phyloP scores from a whole-genome alignment of 2,329 filamentous ascomycete genomes.

The Diaporthe nobilis region DNA sequence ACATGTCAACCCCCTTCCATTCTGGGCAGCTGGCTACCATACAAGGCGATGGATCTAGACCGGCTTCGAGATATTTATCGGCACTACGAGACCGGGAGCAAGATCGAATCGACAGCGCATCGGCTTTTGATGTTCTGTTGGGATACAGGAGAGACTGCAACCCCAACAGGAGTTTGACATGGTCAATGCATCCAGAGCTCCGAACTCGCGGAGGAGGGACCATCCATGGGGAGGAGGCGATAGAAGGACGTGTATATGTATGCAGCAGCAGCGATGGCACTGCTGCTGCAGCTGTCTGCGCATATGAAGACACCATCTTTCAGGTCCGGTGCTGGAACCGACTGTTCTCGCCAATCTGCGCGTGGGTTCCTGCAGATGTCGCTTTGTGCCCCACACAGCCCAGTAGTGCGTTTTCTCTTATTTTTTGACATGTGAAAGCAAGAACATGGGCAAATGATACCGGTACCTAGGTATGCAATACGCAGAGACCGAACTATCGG shows the following conservation, averaged over 20 bases:
- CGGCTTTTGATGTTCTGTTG: constrained; percentile 14
- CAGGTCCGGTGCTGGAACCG: not conserved
- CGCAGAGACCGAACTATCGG: not conserved
- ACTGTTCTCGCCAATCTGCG: constrained; percentile 25
- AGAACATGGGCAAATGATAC: not conserved
- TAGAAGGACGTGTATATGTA: not conserved
- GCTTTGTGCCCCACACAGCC: constrained; percentile 19
- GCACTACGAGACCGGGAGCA: not conserved
- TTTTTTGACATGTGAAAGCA: constrained; percentile 13
- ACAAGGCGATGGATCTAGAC: not conserved
- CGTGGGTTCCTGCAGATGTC: constrained; percentile 26
- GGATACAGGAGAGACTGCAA: not conserved
- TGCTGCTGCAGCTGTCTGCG: constrained; percentile 14
- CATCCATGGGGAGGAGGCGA: not conserved
- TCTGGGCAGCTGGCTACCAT: not conserved
- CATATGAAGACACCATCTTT: constrained; percentile 28
- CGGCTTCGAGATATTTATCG: not conserved
- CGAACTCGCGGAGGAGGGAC: constrained; percentile 3
- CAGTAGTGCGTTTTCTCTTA: not conserved
- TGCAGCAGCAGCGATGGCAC: constrained; percentile 11
- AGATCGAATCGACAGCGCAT: constrained; percentile 3
- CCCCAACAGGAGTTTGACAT: constrained; percentile 20
- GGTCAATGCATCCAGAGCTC: constrained; percentile 24
- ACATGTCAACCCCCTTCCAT: not conserved
- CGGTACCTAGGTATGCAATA: constrained; percentile 1